These are phyloP conservation scores for Sphenostylis stenocarpa DNA, from an alignment of 306 rosid genomes.

Conservation along the genomic window DNA sequence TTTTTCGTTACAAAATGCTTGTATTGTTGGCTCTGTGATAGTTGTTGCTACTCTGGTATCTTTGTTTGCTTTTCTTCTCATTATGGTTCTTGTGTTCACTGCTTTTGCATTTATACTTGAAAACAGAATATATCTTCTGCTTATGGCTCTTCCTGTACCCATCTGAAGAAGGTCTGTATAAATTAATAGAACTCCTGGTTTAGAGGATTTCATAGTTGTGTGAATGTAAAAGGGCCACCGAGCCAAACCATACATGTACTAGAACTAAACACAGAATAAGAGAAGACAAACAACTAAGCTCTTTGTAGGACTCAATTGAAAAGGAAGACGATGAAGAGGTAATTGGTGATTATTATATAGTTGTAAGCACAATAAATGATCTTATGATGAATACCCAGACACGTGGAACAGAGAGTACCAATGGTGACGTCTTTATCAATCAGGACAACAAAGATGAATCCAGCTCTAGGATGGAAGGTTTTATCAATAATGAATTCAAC, in stretches of 20 bases:
- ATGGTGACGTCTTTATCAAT: constrained; percentile 17
- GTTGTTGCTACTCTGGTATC: constrained; percentile 1
- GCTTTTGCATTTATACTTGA: constrained; percentile 48
- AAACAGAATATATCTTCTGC: constrained; percentile 56
- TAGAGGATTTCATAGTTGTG: constrained; percentile 59
- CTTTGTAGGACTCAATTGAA: constrained; percentile 33
- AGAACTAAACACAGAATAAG: constrained; percentile 26
- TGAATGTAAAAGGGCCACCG: constrained; percentile 35
- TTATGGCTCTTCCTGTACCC: constrained; percentile 74
- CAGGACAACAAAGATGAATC: constrained; percentile 27
- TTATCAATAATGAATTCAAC: constrained; percentile 30
- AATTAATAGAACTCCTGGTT: constrained; percentile 54
- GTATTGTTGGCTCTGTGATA: not conserved
- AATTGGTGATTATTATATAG: constrained; percentile 27
- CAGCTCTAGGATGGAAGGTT: constrained; percentile 35
- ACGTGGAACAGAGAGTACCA: constrained; percentile 17
- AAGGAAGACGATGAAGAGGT: constrained; percentile 21
- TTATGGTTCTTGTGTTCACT: constrained; percentile 29
- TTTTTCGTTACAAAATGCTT: constrained; percentile 6
- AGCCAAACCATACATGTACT: not conserved
- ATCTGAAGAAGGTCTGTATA: constrained; percentile 60
- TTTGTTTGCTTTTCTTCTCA: constrained; percentile 20
- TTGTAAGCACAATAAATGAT: constrained; percentile 38
- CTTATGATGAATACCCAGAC: constrained; percentile 43
- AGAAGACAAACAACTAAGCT: constrained; percentile 23